These are phyloP conservation scores for Aspergillus hortae DNA, from an alignment of 2,329 filamentous ascomycete species.

Conservation along the genomic window DNA sequence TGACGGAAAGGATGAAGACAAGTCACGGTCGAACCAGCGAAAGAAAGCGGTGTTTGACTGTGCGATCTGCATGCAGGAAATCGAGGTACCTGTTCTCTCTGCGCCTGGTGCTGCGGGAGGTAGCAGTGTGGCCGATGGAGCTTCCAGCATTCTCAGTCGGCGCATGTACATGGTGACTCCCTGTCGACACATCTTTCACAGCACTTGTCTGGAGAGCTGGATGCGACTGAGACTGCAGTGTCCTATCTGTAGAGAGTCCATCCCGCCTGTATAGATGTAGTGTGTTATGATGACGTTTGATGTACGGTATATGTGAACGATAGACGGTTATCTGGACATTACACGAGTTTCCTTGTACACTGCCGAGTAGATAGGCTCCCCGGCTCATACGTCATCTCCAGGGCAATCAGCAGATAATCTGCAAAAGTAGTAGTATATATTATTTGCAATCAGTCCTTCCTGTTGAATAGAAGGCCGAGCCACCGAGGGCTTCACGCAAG, in stretches of 20 bases:
- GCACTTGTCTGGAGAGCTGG: constrained; percentile 87
- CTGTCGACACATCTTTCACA: constrained; percentile 94
- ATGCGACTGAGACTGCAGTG: constrained; percentile 91
- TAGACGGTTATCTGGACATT: too few relatives aligned
- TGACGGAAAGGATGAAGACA: constrained; percentile 41
- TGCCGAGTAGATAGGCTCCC: too few relatives aligned
- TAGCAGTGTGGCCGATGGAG: constrained; percentile 40
- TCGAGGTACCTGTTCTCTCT: constrained; percentile 78
- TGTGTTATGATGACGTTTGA: not conserved
- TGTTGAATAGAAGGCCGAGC: constrained; percentile 21
- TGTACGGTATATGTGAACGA: not conserved
- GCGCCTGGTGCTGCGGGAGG: constrained; percentile 49
- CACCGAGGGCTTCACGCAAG: constrained; percentile 12
- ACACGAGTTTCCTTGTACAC: too few relatives aligned
- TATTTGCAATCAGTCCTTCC: constrained; percentile 7
- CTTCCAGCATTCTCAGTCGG: constrained; percentile 68
- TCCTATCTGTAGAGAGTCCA: constrained; percentile 85
- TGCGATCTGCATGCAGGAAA: constrained; percentile 86
- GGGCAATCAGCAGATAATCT: too few relatives aligned
- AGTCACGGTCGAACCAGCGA: constrained; percentile 40
- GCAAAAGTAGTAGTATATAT: not conserved
- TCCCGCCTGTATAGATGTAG: constrained; percentile 68
- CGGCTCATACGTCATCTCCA: too few relatives aligned
- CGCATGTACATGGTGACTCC: constrained; percentile 95
- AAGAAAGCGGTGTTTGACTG: constrained; percentile 74